A percentile compares a stretch with the other conserved stretches of the same genome.
phyloP scores from a whole-genome alignment of 73 alveolate species.

The Tetrahymena thermophila region DNA sequence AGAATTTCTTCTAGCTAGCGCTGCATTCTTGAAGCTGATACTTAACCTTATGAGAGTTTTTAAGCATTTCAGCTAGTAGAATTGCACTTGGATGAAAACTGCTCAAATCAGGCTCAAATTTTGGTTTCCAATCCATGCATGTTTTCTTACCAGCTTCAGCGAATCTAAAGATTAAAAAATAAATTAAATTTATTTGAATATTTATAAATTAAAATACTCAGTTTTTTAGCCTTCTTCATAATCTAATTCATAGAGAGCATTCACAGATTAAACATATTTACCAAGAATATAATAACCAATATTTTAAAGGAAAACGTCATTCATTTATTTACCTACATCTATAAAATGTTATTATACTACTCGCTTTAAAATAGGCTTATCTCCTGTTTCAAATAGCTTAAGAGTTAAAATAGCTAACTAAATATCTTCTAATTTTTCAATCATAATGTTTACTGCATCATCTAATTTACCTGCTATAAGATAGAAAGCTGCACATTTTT shows the following conservation, averaged over 20 bases:
- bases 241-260: neutral
- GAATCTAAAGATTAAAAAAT: neutral
- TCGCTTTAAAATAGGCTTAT: neutral
- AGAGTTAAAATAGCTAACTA: neutral
- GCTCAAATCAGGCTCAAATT: neutral
- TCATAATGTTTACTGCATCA: neutral
- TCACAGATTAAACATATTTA: neutral
- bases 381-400: neutral
- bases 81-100: neutral
- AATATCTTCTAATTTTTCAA: neutral
- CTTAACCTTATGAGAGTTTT: neutral
- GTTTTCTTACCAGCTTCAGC: neutral
- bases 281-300: neutral
- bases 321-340: neutral
- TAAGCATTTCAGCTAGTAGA: neutral
- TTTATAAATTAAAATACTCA: neutral
- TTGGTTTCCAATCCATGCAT: neutral
- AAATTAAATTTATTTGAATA: neutral
- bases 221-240: neutral
- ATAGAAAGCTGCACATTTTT: neutral
- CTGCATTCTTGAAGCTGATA: neutral
- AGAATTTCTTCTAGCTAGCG: neutral
- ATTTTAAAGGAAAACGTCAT: neutral
- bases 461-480: neutral
- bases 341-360: neutral